Percentiles rank a stretch among this genome's conserved stretches.
Conservation (phyloP, 2,329 filamentous ascomycete species). For the Xenosphaeropsis pyriputrescens region DNA sequence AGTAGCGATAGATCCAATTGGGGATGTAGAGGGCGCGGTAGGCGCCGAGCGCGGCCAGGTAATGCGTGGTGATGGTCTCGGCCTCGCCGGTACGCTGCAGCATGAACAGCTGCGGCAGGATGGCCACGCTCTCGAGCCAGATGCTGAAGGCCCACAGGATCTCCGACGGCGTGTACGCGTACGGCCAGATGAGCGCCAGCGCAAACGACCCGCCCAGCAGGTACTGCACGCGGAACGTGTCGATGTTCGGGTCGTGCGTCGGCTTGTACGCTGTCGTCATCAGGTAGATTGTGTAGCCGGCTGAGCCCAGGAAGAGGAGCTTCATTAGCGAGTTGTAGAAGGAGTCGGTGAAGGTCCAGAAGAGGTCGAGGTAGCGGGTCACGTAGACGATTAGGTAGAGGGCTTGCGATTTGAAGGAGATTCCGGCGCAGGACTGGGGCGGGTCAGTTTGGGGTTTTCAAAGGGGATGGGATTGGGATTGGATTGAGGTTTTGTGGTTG, state of each 20-base stretch:
- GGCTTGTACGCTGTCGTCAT: constrained; percentile 98
- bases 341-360: constrained; percentile 67
- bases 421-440: constrained; percentile 81
- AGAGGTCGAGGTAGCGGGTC: constrained; percentile 86
- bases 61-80: constrained; percentile 98
- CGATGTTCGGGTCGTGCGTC: constrained; percentile 90
- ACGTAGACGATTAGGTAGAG: constrained; percentile 90
- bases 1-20: constrained; percentile 93
- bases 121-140: constrained; percentile 94
- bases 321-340: constrained; percentile 89
- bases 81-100: constrained; percentile 93
- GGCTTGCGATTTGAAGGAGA: constrained; percentile 97
- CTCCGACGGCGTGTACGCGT: constrained; percentile 69
- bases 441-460: constrained; percentile 8
- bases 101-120: constrained; percentile 96
- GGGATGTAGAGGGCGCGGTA: constrained; percentile 95
- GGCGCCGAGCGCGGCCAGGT: constrained; percentile 81
- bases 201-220: constrained; percentile 68
- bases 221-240: constrained; percentile 96
- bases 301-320: constrained; percentile 79
- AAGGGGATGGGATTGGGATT: neutral
- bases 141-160: constrained; percentile 97
- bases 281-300: constrained; percentile 90
- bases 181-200: constrained; percentile 71
- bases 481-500: neutral